Evolutionary conservation across 179 eudicot species (phyloP).

Genomic region (Amaranthus tricolor): DNA sequence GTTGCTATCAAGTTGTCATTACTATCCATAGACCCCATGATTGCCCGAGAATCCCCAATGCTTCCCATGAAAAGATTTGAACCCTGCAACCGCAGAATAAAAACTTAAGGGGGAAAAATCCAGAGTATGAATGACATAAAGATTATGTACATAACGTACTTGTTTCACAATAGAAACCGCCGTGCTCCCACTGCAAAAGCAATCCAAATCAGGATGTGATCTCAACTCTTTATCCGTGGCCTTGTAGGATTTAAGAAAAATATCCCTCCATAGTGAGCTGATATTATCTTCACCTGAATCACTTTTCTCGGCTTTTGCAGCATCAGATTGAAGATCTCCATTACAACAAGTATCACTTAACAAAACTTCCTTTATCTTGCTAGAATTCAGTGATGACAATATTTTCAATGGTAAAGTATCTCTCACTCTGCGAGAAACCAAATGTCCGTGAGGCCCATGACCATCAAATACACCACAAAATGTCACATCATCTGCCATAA

Average conservation of each 20-base stretch:
- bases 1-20: slow-evolving; percentile 65
- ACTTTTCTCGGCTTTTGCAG: slow-evolving; percentile 53
- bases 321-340: slow-evolving; percentile 45
- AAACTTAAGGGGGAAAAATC: background rate
- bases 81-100: slow-evolving; percentile 47
- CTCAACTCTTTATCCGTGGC: slow-evolving; percentile 93
- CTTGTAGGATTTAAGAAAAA: slow-evolving; percentile 85
- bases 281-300: slow-evolving; percentile 41
- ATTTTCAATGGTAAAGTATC: slow-evolving; percentile 75
- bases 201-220: slow-evolving; percentile 81
- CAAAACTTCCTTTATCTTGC: slow-evolving; percentile 53
- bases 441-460: slow-evolving; percentile 97
- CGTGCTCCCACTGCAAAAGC: slow-evolving; percentile 99
- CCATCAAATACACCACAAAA: slow-evolving; percentile 93
- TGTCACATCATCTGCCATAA: slow-evolving; percentile 67
- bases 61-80: slow-evolving; percentile 74
- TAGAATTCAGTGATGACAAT: slow-evolving; percentile 53
- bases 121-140: slow-evolving; percentile 7
- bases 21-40: slow-evolving; percentile 72
- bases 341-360: slow-evolving; percentile 49
- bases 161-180: slow-evolving; percentile 84
- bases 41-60: slow-evolving; percentile 97
- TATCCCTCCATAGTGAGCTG: slow-evolving; percentile 70
- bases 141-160: slow-evolving; percentile 32
- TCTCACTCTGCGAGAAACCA: slow-evolving; percentile 94